Evolutionary conservation across 2,329 filamentous ascomycete genomes (phyloP).

Genomic region (Drechslerella coelobrocha): DNA sequence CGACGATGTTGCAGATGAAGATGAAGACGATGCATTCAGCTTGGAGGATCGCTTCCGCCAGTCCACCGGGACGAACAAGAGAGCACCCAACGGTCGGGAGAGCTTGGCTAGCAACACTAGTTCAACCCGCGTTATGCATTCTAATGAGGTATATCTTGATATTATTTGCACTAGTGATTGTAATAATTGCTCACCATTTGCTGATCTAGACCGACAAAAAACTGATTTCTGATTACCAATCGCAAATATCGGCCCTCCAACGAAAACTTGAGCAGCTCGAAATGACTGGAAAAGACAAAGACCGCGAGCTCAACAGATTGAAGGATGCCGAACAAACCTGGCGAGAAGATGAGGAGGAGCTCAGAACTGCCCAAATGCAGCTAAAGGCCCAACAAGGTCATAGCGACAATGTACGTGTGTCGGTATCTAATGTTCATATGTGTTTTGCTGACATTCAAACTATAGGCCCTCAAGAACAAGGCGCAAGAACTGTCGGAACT

Average conservation of each 20-base stretch:
- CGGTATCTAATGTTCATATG: not conserved
- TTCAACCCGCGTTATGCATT: conserved; percentile 59
- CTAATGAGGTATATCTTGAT: conserved; percentile 54
- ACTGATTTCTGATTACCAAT: conserved; percentile 78
- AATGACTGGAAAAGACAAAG: conserved; percentile 71
- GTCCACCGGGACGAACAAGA: conserved; percentile 51
- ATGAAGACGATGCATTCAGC: conserved; percentile 70
- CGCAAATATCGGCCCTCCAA: conserved; percentile 75
- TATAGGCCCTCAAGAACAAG: conserved; percentile 39
- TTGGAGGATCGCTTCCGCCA: conserved; percentile 61
- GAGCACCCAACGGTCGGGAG: conserved; percentile 60
- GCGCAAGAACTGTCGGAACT: conserved; percentile 69
- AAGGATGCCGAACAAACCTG: conserved; percentile 66
- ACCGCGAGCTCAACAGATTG: conserved; percentile 70
- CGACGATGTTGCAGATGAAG: conserved; percentile 70
- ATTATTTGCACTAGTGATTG: conserved; percentile 54
- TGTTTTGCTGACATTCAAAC: conserved; percentile 2
- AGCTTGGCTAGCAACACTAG: conserved; percentile 61
- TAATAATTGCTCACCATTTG: not conserved
- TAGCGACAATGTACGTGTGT: conserved; percentile 33
- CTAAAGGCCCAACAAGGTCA: conserved; percentile 24
- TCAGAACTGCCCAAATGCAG: conserved; percentile 54
- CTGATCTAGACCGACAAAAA: conserved; percentile 69
- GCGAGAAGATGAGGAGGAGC: conserved; percentile 59
- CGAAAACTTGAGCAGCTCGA: conserved; percentile 77